A percentile compares a stretch with the other conserved stretches of the same genome.
Evolutionary conservation across 2,329 filamentous ascomycete genomes (phyloP).

Genomic region (Monilinia vaccinii-corymbosi): DNA sequence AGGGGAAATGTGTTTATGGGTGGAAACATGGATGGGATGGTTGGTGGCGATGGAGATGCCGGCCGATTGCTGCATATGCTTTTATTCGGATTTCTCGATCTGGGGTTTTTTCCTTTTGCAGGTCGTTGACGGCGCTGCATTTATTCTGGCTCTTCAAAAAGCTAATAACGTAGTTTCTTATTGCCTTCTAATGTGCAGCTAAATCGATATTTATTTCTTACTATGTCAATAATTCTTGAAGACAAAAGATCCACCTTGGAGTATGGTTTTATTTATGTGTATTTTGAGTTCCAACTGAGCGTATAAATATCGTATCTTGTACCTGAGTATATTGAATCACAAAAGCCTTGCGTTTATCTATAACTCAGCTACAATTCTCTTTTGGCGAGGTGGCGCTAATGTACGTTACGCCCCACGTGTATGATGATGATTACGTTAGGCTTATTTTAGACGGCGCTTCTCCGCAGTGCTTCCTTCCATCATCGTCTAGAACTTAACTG

Average conservation of each 20-base stretch:
- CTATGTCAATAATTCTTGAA: conserved; percentile 9
- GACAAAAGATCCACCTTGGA: background rate
- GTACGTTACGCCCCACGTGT: background rate
- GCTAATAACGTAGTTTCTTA: conserved; percentile 30
- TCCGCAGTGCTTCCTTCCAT: background rate
- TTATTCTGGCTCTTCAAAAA: conserved; percentile 27
- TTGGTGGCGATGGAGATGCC: conserved; percentile 13
- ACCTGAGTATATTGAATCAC: background rate
- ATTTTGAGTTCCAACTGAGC: background rate
- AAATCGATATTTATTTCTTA: conserved; percentile 24
- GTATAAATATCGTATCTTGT: background rate
- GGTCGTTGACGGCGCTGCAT: conserved; percentile 29
- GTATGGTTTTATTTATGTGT: background rate
- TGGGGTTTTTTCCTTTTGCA: conserved; percentile 26
- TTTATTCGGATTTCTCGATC: conserved; percentile 22
- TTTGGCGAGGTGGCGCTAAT: background rate
- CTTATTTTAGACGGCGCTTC: background rate
- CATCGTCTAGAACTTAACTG: background rate
- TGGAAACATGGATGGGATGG: conserved; percentile 14
- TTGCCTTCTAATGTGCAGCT: conserved; percentile 30
- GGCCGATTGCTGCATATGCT: conserved; percentile 17
- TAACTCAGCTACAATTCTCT: background rate
- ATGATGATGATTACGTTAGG: background rate
- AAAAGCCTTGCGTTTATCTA: background rate
- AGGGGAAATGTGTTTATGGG: conserved; percentile 11